Evolutionary conservation across 495 filamentous ascomycete species (phyloP).

Genomic region (Aspergillus heteromorphus): DNA sequence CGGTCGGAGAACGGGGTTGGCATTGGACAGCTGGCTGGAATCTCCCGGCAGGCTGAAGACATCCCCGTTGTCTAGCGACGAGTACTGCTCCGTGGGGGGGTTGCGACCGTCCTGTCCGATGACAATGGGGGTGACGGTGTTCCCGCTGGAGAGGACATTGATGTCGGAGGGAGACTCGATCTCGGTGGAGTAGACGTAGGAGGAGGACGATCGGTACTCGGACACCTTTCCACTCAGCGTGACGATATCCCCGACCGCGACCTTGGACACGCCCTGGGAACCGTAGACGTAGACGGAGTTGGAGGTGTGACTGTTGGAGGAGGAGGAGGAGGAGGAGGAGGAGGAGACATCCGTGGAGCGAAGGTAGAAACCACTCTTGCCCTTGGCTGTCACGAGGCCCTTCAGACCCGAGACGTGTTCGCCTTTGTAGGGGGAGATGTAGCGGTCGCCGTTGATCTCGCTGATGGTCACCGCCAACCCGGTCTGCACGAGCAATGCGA

Average conservation of each 20-base stretch:
- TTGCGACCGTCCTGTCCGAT: conserved; percentile 43
- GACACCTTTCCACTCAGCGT: conserved; percentile 48
- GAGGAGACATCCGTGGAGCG: conserved; percentile 46
- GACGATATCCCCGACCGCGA: conserved; percentile 52
- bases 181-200: conserved; percentile 55
- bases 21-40: conserved; percentile 41
- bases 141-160: conserved; percentile 38
- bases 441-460: conserved; percentile 58
- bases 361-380: conserved; percentile 52
- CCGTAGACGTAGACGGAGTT: conserved; percentile 55
- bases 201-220: conserved; percentile 47
- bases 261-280: conserved; percentile 26
- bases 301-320: conserved; percentile 41
- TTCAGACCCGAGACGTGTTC: conserved; percentile 47
- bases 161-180: conserved; percentile 44
- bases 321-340: too few relatives aligned
- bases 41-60: conserved; percentile 53
- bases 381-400: conserved; percentile 56
- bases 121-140: conserved; percentile 43
- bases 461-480: conserved; percentile 47
- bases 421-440: conserved; percentile 49
- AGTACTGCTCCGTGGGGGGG: conserved; percentile 50
- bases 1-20: conserved; percentile 50
- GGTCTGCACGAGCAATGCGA: conserved; percentile 5
- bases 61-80: conserved; percentile 42